These are phyloP conservation scores for Zymoseptoria tritici DNA, from an alignment of 2,329 filamentous ascomycete species.

Conservation along the genomic window DNA sequence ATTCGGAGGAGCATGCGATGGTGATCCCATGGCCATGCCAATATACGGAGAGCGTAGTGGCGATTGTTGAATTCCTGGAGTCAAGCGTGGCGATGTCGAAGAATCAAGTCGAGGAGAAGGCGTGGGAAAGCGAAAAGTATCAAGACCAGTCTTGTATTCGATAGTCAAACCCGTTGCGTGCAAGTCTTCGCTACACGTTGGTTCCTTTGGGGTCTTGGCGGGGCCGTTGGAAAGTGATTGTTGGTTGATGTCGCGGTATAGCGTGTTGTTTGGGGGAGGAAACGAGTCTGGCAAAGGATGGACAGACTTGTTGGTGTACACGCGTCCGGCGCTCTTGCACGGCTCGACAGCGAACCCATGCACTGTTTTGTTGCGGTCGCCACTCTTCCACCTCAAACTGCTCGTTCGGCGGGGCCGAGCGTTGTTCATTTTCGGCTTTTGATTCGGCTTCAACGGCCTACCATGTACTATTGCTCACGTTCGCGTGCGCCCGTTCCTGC, in stretches of 20 bases:
- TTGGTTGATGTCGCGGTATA: neutral
- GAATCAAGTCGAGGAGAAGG: constrained; percentile 19
- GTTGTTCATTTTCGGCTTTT: neutral
- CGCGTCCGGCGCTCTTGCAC: neutral
- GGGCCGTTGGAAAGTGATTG: neutral
- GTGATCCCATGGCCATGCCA: constrained; percentile 18
- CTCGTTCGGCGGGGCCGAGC: neutral
- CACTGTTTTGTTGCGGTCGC: neutral
- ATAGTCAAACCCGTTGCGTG: constrained; percentile 13
- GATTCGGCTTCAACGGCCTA: neutral
- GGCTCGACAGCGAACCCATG: neutral
- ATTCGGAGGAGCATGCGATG: constrained; percentile 13
- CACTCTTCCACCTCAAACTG: neutral
- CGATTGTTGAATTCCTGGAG: constrained; percentile 2
- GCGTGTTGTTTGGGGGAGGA: neutral
- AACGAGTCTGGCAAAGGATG: neutral
- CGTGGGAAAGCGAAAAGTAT: constrained; percentile 25
- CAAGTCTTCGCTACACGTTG: constrained; percentile 13
- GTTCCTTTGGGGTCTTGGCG: constrained; percentile 1
- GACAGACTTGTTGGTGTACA: neutral
- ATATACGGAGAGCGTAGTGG: constrained; percentile 12
- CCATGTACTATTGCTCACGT: neutral
- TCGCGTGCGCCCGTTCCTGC: neutral
- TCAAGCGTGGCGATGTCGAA: constrained; percentile 1
- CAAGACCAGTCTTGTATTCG: constrained; percentile 18